These are phyloP conservation scores for Phoenix dactylifera DNA, from an alignment of 176 grass and related monocot species.

Conservation along the genomic window DNA sequence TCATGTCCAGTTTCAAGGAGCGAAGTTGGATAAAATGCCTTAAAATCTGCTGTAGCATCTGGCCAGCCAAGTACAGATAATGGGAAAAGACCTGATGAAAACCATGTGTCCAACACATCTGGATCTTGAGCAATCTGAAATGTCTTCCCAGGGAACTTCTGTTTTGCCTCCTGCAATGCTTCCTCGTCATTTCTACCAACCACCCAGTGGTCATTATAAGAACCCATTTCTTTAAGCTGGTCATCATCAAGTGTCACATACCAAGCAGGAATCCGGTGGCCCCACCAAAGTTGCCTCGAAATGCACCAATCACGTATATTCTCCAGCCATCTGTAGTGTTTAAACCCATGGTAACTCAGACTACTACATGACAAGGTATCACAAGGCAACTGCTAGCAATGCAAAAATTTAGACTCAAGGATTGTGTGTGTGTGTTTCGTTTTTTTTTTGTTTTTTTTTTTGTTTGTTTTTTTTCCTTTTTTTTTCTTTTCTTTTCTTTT, in stretches of 20 bases:
- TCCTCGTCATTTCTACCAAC: slow-evolving; percentile 74
- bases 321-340: slow-evolving; percentile 63
- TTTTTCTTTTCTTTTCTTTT: too few species aligned
- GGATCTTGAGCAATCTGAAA: slow-evolving; percentile 64
- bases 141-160: slow-evolving; percentile 52
- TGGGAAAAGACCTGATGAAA: slow-evolving; percentile 83
- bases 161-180: slow-evolving; percentile 48
- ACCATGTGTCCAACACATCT: slow-evolving; percentile 95
- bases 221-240: slow-evolving; percentile 42
- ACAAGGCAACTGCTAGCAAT: too few species aligned
- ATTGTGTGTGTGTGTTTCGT: too few species aligned
- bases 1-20: slow-evolving; percentile 84
- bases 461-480: too few species aligned
- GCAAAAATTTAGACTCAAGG: too few species aligned
- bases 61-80: slow-evolving; percentile 84
- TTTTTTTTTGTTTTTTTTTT: too few species aligned
- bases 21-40: slow-evolving; percentile 73
- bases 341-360: slow-evolving; percentile 4
- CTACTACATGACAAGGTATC: too few species aligned
- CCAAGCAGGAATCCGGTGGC: slow-evolving; percentile 75
- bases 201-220: slow-evolving; percentile 65
- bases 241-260: slow-evolving; percentile 77
- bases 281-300: slow-evolving; percentile 95
- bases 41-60: slow-evolving; percentile 56
- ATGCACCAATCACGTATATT: slow-evolving; percentile 95